Base-by-base conservation (phyloP, 2,329 filamentous ascomycete genomes). In the Fusarium sp. region DNA sequence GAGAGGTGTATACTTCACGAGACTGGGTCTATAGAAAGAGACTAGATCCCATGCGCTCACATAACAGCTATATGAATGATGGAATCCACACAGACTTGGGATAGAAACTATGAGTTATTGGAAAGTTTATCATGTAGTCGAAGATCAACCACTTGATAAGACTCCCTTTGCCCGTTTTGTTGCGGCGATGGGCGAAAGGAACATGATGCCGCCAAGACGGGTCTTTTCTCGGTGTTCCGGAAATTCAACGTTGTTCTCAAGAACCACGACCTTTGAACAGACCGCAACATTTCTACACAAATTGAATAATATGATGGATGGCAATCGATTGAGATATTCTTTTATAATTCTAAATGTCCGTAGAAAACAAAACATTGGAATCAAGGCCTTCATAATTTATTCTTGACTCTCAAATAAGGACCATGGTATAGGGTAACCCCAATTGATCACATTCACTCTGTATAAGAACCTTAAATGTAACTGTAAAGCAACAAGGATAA, bases 201-300 rank as follows among this genome's bases (percentile, higher is more conserved):
- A 50, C n/a, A 10, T 50, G 47, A 38, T 10, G 33, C 16, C 2
- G 9, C 16, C 33, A 11, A 28, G 26, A 18, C 16, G 8, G 16
- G 47, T 38, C 23, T 38, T 50, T 38, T 38, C 47, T 50, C 47
- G 47, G 33, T 38, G 23, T 50, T 50, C 47, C 23, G 33, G 47
- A 38, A 15, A 28, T 38, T 6, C 33, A 50, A 15, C 12, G 33
- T 38, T 38, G 47, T 50, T 38, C 26, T n/a, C 33, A 16, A 28
- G 4, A 18, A 50, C 23, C 23, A 38, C n/a, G 16, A 38, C 8
- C 4, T 18, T 15, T 18, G 33, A 50, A 38, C 23, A 37, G 12
- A 28, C 16, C 16, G 16, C 31, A 36, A 23, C 23, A 15, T 26
- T 49, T 16, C 20, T 10, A 8, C 4, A 10, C 9, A 16, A 16